Percentiles rank a stretch among this genome's conserved stretches.
These are phyloP conservation scores for Cenchrus purpureus DNA, from an alignment of 176 grass and related monocot species.

Conservation along the genomic window DNA sequence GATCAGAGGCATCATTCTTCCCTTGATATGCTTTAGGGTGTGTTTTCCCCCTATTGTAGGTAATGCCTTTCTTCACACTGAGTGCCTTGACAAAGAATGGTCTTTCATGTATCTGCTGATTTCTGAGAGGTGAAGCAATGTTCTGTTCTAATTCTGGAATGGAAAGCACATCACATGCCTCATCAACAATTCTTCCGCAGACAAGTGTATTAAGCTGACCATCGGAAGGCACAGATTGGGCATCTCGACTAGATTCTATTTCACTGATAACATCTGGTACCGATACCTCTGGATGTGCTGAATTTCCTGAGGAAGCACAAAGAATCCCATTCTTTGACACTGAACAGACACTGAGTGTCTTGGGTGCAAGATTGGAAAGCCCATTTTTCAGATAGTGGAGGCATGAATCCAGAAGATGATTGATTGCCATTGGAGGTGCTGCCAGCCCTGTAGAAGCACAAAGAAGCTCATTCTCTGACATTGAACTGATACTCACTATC, in stretches of 20 bases:
- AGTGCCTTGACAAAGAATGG: slow-evolving; percentile 27
- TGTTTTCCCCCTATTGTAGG: background rate
- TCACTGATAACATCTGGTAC: slow-evolving; percentile 18
- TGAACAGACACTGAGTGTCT: background rate
- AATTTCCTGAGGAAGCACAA: slow-evolving; percentile 21
- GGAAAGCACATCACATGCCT: slow-evolving; percentile 19
- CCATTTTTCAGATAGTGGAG: background rate
- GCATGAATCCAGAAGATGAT: slow-evolving; percentile 32
- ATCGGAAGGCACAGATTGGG: slow-evolving; percentile 17
- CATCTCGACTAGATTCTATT: slow-evolving; percentile 25
- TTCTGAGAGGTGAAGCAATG: slow-evolving; percentile 15
- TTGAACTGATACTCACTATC: background rate
- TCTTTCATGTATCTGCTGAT: background rate
- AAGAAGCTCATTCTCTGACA: background rate
- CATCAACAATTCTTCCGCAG: slow-evolving; percentile 24
- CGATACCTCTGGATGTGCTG: slow-evolving; percentile 4
- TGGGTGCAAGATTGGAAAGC: slow-evolving; percentile 27
- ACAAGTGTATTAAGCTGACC: slow-evolving; percentile 33
- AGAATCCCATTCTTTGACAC: background rate
- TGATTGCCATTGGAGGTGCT: slow-evolving; percentile 15
- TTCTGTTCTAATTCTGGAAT: slow-evolving; percentile 23
- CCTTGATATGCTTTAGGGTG: slow-evolving; percentile 21
- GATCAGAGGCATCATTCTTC: slow-evolving; percentile 25
- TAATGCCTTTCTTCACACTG: slow-evolving; percentile 17
- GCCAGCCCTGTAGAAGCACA: slow-evolving; percentile 15